Base-by-base conservation (phyloP, 345 rosid genomes). In the Murraya paniculata region DNA sequence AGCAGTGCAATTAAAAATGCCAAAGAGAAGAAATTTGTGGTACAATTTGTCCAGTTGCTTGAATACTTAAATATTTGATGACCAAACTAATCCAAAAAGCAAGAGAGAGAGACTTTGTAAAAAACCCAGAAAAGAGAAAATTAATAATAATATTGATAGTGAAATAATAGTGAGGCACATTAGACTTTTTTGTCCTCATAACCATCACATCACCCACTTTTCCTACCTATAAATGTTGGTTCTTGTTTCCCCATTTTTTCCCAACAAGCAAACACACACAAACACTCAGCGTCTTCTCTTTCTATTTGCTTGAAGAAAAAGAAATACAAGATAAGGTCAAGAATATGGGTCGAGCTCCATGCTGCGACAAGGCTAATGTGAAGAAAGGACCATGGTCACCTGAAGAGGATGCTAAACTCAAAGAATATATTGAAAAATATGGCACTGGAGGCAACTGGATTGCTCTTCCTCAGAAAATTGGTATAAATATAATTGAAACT, bases 381-480 rank as follows among this genome's bases (percentile, higher is more conserved):
- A 93, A 95, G 87, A 95, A 86, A 75, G 98, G 98, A 16, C 98
- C 98, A 56, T 95, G 98, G 98, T 90, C 98, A 36, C 94, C 98
- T 25, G 98, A 95, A 84, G 99, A 95, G 66, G 99, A 95, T 86
- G 92, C 85, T 30, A 95, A 85, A 88, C 99, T 95, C 76, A 95
- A 95, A 83, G 95, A 90, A 77, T 93, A 91, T 58, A 95, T 95
- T 76, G 95, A 95, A 56, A 83, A 85, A 35, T 74, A 82, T 79
- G 98, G 98, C 18, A 95, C 98, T 55, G 98, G 98, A 57, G 93
- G 93, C 80, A 95, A 95, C 77, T 95, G 99, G 99, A 95, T 95
- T 81, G 98, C 99, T 35, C 97, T 95, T 72, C 98, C 99, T 78
- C 98, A 95, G 77, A 95, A 95, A 82, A 88, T 93, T 80, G 99